Evolutionary conservation across 2,329 filamentous ascomycete genomes (phyloP).

Genomic region (Curvularia sp.): DNA sequence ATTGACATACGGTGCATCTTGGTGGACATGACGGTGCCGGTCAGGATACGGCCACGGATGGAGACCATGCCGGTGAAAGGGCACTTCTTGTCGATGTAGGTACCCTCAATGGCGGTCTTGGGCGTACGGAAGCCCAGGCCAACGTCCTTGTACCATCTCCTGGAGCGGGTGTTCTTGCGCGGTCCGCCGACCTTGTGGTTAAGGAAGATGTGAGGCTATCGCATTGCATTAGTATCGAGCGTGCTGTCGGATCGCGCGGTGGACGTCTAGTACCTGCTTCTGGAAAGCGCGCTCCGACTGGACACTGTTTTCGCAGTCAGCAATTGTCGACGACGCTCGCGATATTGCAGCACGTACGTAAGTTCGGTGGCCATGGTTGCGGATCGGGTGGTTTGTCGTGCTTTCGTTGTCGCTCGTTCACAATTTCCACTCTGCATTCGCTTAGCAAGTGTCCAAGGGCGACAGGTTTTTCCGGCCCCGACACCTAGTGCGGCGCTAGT

Average conservation of each 20-base stretch:
- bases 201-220: constrained; percentile 98
- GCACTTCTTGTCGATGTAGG: constrained; percentile 99
- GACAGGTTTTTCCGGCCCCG: constrained; percentile 17
- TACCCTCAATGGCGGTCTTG: constrained; percentile 97
- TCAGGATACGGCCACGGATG: constrained; percentile 99
- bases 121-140: constrained; percentile 99
- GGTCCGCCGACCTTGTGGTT: constrained; percentile 89
- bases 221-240: constrained; percentile 42
- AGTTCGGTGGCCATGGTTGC: constrained; percentile 56
- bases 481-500: constrained; percentile 14
- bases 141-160: constrained; percentile 99
- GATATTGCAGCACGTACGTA: constrained; percentile 45
- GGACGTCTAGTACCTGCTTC: constrained; percentile 63
- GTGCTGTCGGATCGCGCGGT: constrained; percentile 21
- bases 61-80: constrained; percentile 99
- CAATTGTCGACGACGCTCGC: constrained; percentile 14
- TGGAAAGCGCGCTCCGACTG: constrained; percentile 99
- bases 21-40: constrained; percentile 97
- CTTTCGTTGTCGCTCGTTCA: constrained; percentile 28
- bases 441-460: constrained; percentile 17
- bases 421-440: constrained; percentile 23
- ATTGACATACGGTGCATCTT: constrained; percentile 90
- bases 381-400: constrained; percentile 48
- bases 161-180: constrained; percentile 55
- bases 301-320: constrained; percentile 74